Base-by-base conservation (phyloP, 208 protist species). In the Naegleria fowleri region DNA sequence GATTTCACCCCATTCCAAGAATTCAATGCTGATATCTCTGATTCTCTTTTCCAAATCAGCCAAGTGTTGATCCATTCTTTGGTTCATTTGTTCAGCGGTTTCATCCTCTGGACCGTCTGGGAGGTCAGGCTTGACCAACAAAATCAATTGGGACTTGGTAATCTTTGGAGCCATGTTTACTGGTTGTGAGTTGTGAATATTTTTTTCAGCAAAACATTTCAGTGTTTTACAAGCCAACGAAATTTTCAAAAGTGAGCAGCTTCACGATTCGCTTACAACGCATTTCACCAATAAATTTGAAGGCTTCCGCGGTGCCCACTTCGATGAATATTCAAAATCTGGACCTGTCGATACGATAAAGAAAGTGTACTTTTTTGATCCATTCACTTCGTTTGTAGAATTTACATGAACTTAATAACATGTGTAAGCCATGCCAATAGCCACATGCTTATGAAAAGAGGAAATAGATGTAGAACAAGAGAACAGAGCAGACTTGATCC, bases 91-190 rank as follows among this genome's bases (percentile, higher is more conserved):
- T 79, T 79, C 67, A 36, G 67, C 29, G 2, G 40, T 52, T 52
- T 87, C 84, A 52, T 87, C 84, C 22, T 48, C 38, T 7, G n/a
- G 9, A 22, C 58, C 58, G n/a, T 79, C 67, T 79, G 67, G 67
- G 9, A 79, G 29, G n/a, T 79, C 25, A 33, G 84, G 84, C 33
- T 87, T 48, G 40, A 87, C 25, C 2, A 7, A 13, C 1, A 87
- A 33, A 41, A 87, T 48, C 11, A 87, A 52, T 87, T 48, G 40
- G 22, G 84, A 87, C 38, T 86, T 86, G 83, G 83, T 86, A 29
- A 86, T 40, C 25, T 87, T 87, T 55, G 19, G 40, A 1, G 40
- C 40, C 29, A 36, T 79, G 13, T 79, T 79, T 36, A 13, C 6
- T 79, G 19, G 67, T 79, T 0, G 7, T 79, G 43, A 9, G 43